phyloP scores from a whole-genome alignment of 106 monocot species.

The Dendrobium officinale region DNA sequence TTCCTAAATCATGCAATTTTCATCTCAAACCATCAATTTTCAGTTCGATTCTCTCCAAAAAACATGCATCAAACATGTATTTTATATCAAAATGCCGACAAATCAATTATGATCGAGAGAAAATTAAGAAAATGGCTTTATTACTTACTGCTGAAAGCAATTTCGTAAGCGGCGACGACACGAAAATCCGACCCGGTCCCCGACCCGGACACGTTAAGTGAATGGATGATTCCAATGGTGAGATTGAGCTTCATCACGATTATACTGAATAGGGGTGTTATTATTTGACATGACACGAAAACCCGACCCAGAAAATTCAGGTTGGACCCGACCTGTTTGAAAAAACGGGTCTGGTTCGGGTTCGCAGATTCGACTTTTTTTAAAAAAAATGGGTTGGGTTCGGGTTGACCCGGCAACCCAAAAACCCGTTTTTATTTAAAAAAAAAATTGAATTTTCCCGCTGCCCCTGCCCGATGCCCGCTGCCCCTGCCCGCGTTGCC shows the following conservation, averaged over 20 bases:
- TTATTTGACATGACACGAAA: too few species aligned
- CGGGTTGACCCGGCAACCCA: too few species aligned
- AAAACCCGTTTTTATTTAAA: too few species aligned
- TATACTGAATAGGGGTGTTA: constrained; percentile 23
- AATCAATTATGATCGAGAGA: not conserved
- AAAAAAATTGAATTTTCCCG: too few species aligned
- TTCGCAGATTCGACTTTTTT: too few species aligned
- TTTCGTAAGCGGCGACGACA: constrained; percentile 62
- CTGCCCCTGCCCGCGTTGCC: too few species aligned
- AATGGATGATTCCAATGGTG: constrained; percentile 82
- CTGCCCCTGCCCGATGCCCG: too few species aligned
- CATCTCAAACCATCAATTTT: not conserved
- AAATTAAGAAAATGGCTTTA: not conserved
- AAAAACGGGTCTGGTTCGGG: too few species aligned
- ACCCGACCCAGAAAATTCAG: too few species aligned
- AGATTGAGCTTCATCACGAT: constrained; percentile 84
- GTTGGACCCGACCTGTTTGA: too few species aligned
- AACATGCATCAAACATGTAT: too few species aligned
- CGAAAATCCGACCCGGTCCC: constrained; percentile 81
- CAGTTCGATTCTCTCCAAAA: not conserved
- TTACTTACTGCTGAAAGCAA: constrained; percentile 57
- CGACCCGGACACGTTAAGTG: constrained; percentile 53
- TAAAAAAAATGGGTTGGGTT: too few species aligned
- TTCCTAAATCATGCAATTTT: not conserved
- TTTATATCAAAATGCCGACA: not conserved